Base-by-base conservation (phyloP, 2,329 filamentous ascomycete genomes). In the Stagonosporopsis cucurbitacearum region DNA sequence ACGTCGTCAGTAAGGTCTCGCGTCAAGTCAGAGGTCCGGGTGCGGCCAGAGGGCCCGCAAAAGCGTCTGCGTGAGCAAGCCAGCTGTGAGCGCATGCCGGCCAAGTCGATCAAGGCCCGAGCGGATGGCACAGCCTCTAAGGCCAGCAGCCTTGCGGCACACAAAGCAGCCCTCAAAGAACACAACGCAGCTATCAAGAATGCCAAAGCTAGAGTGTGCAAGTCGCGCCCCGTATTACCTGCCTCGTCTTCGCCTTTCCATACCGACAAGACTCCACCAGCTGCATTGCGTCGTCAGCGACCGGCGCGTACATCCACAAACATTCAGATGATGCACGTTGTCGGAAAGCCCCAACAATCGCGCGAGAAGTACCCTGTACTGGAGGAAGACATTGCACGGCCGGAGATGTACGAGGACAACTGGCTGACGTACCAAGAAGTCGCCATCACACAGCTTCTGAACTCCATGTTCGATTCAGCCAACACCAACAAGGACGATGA, bases 381-480 rank as follows among this genome's bases (percentile, higher is more conserved):
- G 4, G 64, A 71, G 0, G 83, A 87, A 56, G 79, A 86, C 60
- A 76, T 88, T 23, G 73, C 76, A 2, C 80, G 81, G 43, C 79
- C 84, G n/a, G 78, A 82, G 49, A 76, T 88, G 60, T 87, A 87
- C 67, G 85, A 88, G 64, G 84, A 87, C 41, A 78, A 82, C 52
- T 88, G 86, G 85, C 80, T 88, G 33, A 78, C 77, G 12, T 82
- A 87, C 57, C 85, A 88, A 65, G 86, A 88, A 65, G 75, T 83
- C 20, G 81, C 84, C 33, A 81, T 88, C 40, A 84, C 84, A 0
- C 85, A 87, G 65, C 75, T 88, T 6, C 69, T 85, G 42, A 88
- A 88, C 67, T 76, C 76, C 13, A 72, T 87, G 43, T 84, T 86
- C 62, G 71, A 79, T 32, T 68, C 76, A 4, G 70, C 75, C 0